phyloP scores from a whole-genome alignment of 2,329 filamentous ascomycete species.

The Talaromyces islandicus region DNA sequence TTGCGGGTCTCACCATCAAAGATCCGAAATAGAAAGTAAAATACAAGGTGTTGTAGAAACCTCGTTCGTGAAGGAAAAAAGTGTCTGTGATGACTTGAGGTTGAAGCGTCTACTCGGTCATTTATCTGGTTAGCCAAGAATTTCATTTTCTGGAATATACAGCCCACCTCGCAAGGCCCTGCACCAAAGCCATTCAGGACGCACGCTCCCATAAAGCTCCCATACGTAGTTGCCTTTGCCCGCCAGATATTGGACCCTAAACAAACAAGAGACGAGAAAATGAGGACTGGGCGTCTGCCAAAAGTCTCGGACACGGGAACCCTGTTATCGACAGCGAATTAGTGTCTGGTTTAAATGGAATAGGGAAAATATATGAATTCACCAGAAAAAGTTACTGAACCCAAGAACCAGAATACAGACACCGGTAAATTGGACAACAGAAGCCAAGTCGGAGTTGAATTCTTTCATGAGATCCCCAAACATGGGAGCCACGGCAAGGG shows the following conservation, averaged over 20 bases:
- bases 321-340: conserved; percentile 27
- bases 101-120: conserved; percentile 43
- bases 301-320: conserved; percentile 51
- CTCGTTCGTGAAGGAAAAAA: conserved; percentile 59
- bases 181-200: conserved; percentile 21
- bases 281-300: conserved; percentile 49
- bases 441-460: conserved; percentile 49
- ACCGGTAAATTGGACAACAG: conserved; percentile 53
- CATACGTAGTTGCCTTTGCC: conserved; percentile 52
- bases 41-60: conserved; percentile 57
- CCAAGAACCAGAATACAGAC: conserved; percentile 53
- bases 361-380: neutral
- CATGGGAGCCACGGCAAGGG: conserved; percentile 52
- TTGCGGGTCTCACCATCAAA: conserved; percentile 22
- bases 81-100: conserved; percentile 60
- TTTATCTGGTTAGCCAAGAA: neutral
- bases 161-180: neutral
- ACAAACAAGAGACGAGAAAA: conserved; percentile 48
- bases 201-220: conserved; percentile 59
- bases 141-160: neutral
- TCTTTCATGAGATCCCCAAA: conserved; percentile 53
- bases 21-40: conserved; percentile 59
- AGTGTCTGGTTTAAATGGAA: neutral
- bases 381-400: conserved; percentile 57
- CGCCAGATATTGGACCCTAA: conserved; percentile 53